phyloP scores from a whole-genome alignment of 2,329 filamentous ascomycete genomes.

The Apiospora saccharicola region DNA sequence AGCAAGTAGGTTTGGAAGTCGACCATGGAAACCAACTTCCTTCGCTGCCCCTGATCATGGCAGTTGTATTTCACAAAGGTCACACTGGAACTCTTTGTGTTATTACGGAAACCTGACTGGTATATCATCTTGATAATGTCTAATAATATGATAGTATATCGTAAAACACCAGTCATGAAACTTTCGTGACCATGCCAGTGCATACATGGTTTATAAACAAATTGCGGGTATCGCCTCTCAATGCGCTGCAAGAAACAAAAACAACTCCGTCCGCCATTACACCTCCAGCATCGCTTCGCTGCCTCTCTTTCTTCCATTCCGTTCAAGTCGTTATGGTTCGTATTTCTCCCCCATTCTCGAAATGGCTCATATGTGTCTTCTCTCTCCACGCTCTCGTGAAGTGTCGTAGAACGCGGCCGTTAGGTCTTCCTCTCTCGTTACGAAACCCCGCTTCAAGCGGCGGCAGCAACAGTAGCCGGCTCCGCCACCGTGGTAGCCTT shows the following conservation, averaged over 20 bases:
- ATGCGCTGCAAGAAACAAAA: constrained; percentile 3
- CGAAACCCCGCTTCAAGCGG: neutral
- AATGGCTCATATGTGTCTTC: neutral
- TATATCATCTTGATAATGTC: too few relatives aligned
- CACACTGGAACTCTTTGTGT: too few relatives aligned
- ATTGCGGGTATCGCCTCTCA: neutral
- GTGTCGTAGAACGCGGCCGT: neutral
- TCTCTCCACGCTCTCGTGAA: neutral
- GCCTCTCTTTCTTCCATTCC: neutral
- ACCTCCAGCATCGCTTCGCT: neutral
- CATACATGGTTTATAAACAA: neutral
- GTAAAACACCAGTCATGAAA: too few relatives aligned
- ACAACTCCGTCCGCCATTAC: neutral
- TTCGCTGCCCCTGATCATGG: too few relatives aligned
- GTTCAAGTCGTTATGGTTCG: neutral
- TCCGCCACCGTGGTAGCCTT: neutral
- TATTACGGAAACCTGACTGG: too few relatives aligned
- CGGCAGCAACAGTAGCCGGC: neutral
- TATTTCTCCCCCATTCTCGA: neutral
- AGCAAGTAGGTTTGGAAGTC: too few relatives aligned
- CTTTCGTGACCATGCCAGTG: neutral
- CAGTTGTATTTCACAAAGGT: too few relatives aligned
- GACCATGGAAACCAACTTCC: too few relatives aligned
- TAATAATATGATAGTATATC: too few relatives aligned
- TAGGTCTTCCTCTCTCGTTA: neutral